Base-by-base conservation (phyloP, 176 grass and related monocot genomes). In the Cocos nucifera region DNA sequence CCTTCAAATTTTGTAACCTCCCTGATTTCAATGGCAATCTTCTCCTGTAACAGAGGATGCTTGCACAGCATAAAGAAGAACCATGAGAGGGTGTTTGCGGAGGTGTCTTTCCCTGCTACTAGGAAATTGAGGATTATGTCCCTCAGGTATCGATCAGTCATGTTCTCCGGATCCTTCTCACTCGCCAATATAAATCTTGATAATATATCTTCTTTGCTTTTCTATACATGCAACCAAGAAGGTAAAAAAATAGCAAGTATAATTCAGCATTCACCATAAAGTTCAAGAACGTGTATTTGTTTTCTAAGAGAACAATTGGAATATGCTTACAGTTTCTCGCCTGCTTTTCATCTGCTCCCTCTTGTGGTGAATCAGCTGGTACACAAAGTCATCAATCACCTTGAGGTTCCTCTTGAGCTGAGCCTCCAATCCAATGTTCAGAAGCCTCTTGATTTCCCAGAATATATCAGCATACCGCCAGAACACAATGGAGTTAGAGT, bases 341-440 rank as follows among this genome's bases (percentile, higher is more conserved):
- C 16, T 50, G 18, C 75, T 61, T n/a, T 70, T 59, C 71, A 79
- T 65, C 25, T 77, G 67, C 39, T 75, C 62, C 25, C 52, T 77
- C 66, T 82, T 95, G 56, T 49, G 63, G 6, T 61, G 57, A 27
- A 95, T 89, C 63, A 95, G 2, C 4, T 72, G 16, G 79, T 82
- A 85, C 35, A 95, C 78, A 22, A 95, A 95, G 15, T 85, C 53
- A 26, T 89, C 78, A 6, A 89, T 74, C 22, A 80, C 64, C 61
- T 75, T 18, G 25, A 95, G 61, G 5, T 67, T 80, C 54, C 12
- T 79, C 22, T 61, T 88, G 26, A 88, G 68, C 56, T 59, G 76
- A 6, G 81, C 81, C 76, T 95, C 89, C 32, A 64, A 77, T 63
- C 89, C 89, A 1, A 95, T 69, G 61, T 88, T 82, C 30, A 89